A percentile compares a stretch with the other conserved stretches of the same genome.
Conservation (phyloP, 2,329 filamentous ascomycete genomes). For the Penicillium digitatum region DNA sequence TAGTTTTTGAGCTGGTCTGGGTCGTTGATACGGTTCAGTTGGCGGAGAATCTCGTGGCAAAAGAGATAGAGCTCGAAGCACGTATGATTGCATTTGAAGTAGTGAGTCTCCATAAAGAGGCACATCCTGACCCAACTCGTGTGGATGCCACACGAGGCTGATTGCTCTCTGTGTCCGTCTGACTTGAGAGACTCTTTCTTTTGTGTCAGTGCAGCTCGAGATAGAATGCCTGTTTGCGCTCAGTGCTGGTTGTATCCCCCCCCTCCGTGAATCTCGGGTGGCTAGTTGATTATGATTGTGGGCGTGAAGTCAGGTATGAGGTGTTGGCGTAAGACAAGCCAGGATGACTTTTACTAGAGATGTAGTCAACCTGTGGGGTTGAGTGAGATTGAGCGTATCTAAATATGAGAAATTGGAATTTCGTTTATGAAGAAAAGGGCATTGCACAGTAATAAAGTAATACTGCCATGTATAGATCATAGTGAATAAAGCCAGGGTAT, state of each 20-base stretch:
- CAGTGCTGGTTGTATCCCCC: neutral
- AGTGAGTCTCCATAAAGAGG: constrained; percentile 21
- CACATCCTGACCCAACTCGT: constrained; percentile 25
- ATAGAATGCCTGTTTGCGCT: neutral
- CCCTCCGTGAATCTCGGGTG: neutral
- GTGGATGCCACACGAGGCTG: no score
- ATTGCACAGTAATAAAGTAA: neutral
- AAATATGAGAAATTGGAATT: neutral
- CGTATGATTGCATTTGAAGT: constrained; percentile 26
- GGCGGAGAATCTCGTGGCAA: constrained; percentile 22
- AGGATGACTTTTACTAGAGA: neutral
- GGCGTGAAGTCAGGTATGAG: neutral
- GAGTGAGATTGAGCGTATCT: neutral
- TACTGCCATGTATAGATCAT: neutral
- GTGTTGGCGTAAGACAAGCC: neutral
- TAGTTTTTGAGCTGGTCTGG: constrained; percentile 13
- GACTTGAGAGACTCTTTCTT: neutral
- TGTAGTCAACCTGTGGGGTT: no score
- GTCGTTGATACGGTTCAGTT: constrained; percentile 33
- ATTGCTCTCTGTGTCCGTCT: neutral
- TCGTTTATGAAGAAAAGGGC: neutral
- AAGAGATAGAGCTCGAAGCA: constrained; percentile 21
- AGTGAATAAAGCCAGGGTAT: neutral
- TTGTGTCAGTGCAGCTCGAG: neutral
- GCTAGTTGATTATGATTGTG: neutral